A percentile compares a stretch with the other conserved stretches of the same genome.
These are phyloP conservation scores for Fibroporia radiculosa DNA, from an alignment of 768 basidiomycete genomes.

Conservation along the genomic window DNA sequence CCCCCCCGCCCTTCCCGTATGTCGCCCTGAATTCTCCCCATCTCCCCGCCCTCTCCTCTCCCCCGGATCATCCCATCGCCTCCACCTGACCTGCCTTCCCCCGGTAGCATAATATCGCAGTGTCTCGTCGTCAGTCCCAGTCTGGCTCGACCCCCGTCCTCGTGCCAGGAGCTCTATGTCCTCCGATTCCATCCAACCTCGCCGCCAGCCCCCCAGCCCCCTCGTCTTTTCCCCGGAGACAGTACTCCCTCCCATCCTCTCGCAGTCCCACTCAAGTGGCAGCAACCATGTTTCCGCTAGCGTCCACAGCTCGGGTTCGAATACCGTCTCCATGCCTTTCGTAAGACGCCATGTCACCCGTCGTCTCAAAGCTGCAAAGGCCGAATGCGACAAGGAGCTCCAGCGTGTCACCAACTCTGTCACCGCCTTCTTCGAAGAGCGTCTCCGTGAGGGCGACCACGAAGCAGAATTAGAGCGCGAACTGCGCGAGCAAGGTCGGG, in stretches of 20 bases:
- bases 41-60: conserved; percentile 5
- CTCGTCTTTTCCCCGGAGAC: conserved; percentile 71
- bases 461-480: conserved; percentile 59
- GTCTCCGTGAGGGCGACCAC: conserved; percentile 69
- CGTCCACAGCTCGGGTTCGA: conserved; percentile 44
- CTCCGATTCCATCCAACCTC: conserved; percentile 22
- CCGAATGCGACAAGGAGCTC: conserved; percentile 94
- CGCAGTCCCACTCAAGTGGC: conserved; percentile 30
- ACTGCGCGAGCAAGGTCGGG: conserved; percentile 34
- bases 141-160: conserved; percentile 1
- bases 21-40: conserved; percentile 8
- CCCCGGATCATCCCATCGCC: conserved; percentile 2
- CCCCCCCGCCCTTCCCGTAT: conserved; percentile 15
- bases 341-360: conserved; percentile 90
- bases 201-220: conserved; percentile 59
- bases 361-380: conserved; percentile 89
- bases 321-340: conserved; percentile 87
- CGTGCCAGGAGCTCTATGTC: conserved; percentile 24
- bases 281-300: conserved; percentile 27
- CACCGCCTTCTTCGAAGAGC: conserved; percentile 90
- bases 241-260: conserved; percentile 41
- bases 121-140: conserved; percentile 4
- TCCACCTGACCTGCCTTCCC: conserved; percentile 7
- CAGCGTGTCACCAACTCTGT: conserved; percentile 91
- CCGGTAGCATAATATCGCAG: conserved; percentile 4